Percentiles rank a stretch among this genome's conserved stretches.
phyloP scores from a whole-genome alignment of 345 rosid genomes.

The thale cress (Arabidopsis thaliana) region DNA sequence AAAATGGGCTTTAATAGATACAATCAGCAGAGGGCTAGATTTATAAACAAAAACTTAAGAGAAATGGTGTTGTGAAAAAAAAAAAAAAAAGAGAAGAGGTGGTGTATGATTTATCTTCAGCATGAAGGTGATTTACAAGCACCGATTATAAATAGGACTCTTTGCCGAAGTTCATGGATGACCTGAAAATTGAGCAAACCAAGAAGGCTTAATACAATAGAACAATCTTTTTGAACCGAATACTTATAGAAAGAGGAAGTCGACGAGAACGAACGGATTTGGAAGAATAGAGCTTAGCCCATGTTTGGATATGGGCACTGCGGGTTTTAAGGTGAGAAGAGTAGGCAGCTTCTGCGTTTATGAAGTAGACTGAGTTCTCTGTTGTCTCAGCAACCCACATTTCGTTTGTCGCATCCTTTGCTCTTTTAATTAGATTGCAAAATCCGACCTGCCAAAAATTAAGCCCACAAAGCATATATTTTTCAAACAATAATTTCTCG shows the following conservation, averaged over 20 bases:
- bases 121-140: conserved; percentile 28
- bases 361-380: conserved; percentile 70
- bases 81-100: background rate
- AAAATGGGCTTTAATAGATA: conserved; percentile 3
- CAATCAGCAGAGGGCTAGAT: background rate
- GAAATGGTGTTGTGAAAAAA: background rate
- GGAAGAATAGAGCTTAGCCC: conserved; percentile 70
- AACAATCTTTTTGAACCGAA: background rate
- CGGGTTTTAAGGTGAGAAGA: conserved; percentile 72
- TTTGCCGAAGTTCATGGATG: conserved; percentile 61
- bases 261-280: conserved; percentile 49
- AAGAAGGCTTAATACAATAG: background rate
- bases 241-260: conserved; percentile 10
- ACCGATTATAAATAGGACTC: conserved; percentile 59
- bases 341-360: conserved; percentile 52
- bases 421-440: conserved; percentile 76
- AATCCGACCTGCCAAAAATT: conserved; percentile 70
- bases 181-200: conserved; percentile 49
- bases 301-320: conserved; percentile 54
- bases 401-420: conserved; percentile 70
- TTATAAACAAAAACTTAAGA: background rate
- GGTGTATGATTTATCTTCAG: conserved; percentile 21
- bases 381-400: conserved; percentile 90
- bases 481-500: background rate
- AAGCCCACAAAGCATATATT: conserved; percentile 9